Evolutionary conservation across 306 rosid genomes (phyloP), one percentile per base, ranked within the genome.

Genomic region (Carpinus fangiana): DNA sequence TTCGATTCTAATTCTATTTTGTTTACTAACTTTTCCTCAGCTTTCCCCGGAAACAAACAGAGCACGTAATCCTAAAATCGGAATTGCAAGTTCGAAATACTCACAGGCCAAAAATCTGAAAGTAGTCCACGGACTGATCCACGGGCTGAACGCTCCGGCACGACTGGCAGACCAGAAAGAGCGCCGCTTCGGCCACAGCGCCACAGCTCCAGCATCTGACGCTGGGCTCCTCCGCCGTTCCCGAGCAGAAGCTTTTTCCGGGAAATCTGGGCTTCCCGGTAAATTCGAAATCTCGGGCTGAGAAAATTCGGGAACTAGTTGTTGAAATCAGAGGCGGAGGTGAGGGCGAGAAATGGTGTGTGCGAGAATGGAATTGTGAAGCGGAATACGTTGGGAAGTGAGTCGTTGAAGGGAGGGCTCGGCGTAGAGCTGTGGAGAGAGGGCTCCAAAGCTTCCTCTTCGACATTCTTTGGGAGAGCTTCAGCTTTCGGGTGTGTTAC

Each of bases 71-170:
- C 23, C 45, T 47, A 20, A 72, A 21, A 48, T 31, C 20, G 52
- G 2, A 69, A 8, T 2, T n/a, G 7, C 21, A 18, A 43, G 9
- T 11, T 12, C 28, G 20, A 66, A 20, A 73, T 26, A 76, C 97
- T 90, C 84, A 95, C 99, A 84, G 10, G 16, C 97, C 89, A 68
- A 91, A 95, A 56, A 95, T 95, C 12, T 87, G 80, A 73, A 95
- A 93, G 73, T 93, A 95, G 82, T 93, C 89, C 36, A 88, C 77
- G 3, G 96, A 92, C 34, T 81, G 74, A 83, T 92, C 93, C 16
- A 91, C 74, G 17, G 98, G 92, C 51, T 95, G 98, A 86, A 95
- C 77, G 85, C 82, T 86, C 23, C 90, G 86, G 73, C 99, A 95
- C 3, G 92, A 90, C 8, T 80, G 72, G 23, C 99, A 95, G 62